Conservation (phyloP, 2,329 filamentous ascomycete species). For the Exophiala dermatitidis region DNA sequence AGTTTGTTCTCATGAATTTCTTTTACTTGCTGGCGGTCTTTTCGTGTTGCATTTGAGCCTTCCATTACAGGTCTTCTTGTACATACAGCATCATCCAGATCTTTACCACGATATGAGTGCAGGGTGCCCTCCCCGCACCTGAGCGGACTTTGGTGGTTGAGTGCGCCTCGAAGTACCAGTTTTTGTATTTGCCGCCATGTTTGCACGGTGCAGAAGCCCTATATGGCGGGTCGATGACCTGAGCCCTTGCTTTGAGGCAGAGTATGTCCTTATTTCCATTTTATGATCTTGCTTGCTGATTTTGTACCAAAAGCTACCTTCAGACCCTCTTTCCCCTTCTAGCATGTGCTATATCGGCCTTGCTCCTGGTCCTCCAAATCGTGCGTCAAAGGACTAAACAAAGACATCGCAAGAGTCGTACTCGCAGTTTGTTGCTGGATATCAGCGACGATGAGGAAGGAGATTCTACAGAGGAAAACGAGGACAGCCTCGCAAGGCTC, state of each 20-base stretch:
- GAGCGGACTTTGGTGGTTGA: slow-evolving; percentile 12
- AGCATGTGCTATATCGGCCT: slow-evolving; percentile 61
- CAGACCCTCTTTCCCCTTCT: slow-evolving; percentile 71
- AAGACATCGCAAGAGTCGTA: background rate
- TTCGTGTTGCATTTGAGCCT: background rate
- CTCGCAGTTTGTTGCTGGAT: slow-evolving; percentile 33
- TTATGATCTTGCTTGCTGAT: slow-evolving; percentile 1
- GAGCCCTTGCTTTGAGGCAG: slow-evolving; percentile 53
- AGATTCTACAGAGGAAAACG: slow-evolving; percentile 40
- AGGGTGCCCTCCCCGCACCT: slow-evolving; percentile 3
- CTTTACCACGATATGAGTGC: slow-evolving; percentile 8
- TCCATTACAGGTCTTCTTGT: background rate
- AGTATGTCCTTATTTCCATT: slow-evolving; percentile 34
- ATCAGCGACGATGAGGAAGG: slow-evolving; percentile 51
- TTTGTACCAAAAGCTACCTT: slow-evolving; percentile 55
- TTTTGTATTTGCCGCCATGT: slow-evolving; percentile 37
- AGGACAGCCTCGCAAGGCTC: slow-evolving; percentile 43
- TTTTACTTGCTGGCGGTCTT: background rate
- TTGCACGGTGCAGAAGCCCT: slow-evolving; percentile 50
- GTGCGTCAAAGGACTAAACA: slow-evolving; percentile 4
- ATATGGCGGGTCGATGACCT: slow-evolving; percentile 58
- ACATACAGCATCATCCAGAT: background rate
- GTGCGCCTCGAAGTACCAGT: background rate
- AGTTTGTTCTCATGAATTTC: background rate
- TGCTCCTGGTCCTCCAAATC: slow-evolving; percentile 30